Percentiles rank a stretch among this genome's conserved stretches.
Evolutionary conservation across 140 eudicot genomes (phyloP).

Genomic region (Flaveria floridana): DNA sequence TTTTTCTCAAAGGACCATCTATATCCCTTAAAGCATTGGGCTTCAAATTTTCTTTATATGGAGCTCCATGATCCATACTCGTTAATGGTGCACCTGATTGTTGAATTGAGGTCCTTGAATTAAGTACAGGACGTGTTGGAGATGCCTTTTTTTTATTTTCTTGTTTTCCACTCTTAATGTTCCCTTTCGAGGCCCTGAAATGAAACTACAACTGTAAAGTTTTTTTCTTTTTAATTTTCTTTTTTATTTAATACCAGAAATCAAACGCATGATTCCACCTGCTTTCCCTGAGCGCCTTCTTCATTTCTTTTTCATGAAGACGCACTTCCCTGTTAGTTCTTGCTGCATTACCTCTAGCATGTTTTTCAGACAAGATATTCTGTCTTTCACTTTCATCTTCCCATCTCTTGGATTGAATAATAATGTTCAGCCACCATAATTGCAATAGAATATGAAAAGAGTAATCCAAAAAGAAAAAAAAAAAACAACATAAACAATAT

Average conservation of each 20-base stretch:
- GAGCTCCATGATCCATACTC: neutral
- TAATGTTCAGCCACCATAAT: conserved; percentile 5
- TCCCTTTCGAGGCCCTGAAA: conserved; percentile 43
- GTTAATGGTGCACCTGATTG: neutral
- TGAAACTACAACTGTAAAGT: conserved; percentile 1
- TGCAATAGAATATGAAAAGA: neutral
- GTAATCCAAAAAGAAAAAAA: neutral
- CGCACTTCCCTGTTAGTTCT: conserved; percentile 66
- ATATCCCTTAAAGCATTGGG: conserved; percentile 1
- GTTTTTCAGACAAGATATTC: conserved; percentile 64
- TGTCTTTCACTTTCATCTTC: conserved; percentile 75
- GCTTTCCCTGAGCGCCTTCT: conserved; percentile 41
- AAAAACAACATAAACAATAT: no score
- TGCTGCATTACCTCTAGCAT: conserved; percentile 66
- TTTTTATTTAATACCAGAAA: neutral
- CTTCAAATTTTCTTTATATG: conserved; percentile 15
- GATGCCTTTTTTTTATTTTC: conserved; percentile 15
- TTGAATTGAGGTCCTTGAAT: conserved; percentile 21
- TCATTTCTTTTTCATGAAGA: conserved; percentile 53
- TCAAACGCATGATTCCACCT: conserved; percentile 34
- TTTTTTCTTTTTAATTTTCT: neutral
- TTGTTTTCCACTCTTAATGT: conserved; percentile 28
- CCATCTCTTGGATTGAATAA: conserved; percentile 61
- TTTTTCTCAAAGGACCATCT: conserved; percentile 10
- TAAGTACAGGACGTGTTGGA: conserved; percentile 17